Base-by-base conservation (phyloP, 495 filamentous ascomycete species). In the Letharia lupina region DNA sequence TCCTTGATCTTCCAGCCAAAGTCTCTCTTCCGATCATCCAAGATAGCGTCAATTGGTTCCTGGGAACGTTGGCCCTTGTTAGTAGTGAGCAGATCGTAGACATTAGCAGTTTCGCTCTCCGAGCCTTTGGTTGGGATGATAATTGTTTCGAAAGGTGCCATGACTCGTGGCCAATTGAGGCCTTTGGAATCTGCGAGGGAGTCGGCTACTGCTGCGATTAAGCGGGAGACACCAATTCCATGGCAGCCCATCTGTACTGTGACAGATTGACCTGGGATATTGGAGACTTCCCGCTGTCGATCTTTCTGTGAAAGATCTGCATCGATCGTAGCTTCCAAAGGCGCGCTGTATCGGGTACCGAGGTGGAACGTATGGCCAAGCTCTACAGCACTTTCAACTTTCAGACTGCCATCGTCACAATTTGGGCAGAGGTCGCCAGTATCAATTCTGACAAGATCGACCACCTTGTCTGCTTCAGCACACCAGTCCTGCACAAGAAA, bases 341-440 rank as follows among this genome's bases (percentile, higher is more conserved):
- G 87, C 28, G 84, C 78, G 41, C 87, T 91, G 77, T 98, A 98
- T 39, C 92, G 83, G 1, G 90, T 93, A 23, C 93, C 93, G 3
- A 98, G 87, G 74, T 93, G 86, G 76, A 98, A 98, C 0, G 94
- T 97, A 74, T 98, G 94, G 15, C 91, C 94, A 0, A 98, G 80
- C 74, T 98, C 94, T 42, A 98, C 85, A 3, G 91, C 90, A 59
- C 80, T 85, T 54, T 88, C 85, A 10, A 87, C 78, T 28, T 77
- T 82, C n/a, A 97, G 77, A 8, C 68, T 76, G 3, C 91, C 90
- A 0, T 80, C 66, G 1, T 72, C 66, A 72, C 94, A 97, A 31
- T 81, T 77, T 0, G 89, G 84, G 70, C 94, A 98, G 18, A 72
- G 62, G 69, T 96, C 91, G 15, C 88, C 89, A 35, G 83, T 75